Base-by-base conservation (phyloP, 2,329 filamentous ascomycete genomes). In the Scedosporium boydii region DNA sequence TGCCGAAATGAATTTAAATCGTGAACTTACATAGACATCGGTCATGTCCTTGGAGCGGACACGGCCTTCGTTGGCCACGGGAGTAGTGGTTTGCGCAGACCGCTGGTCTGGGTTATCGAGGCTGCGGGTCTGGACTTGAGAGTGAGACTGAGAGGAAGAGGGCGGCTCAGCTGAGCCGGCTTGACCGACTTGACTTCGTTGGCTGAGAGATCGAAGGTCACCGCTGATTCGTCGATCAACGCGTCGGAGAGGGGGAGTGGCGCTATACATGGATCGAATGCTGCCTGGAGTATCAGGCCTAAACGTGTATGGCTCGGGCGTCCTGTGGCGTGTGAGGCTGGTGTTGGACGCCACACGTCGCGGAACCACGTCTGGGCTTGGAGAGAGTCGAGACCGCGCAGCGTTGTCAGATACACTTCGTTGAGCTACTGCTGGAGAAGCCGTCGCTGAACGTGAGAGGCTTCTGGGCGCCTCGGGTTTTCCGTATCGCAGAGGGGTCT, bases 41-140 rank as follows among this genome's bases (percentile, higher is more conserved):
- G 90, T 83, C 91, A 96, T 96, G 78, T 87, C 89, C 80, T 86
- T 88, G 73, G 88, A 79, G 74, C 90, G 90, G 77, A 85, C 87
- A 78, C 91, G 92, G 79, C 90, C 89, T 82, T 92, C 91, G 79
- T 93, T 92, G 76, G 88, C 89, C 76, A 91, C 82, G 70, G 91
- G 90, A 73, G 88, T 88, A 68, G 72, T 73, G 66, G 65, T 73
- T 62, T 70, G 67, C 61, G 66, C 60, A 63, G 67, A 62, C 60
- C 60, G 63, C 61, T 60, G 63, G 63, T 63, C 65, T 60, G 63
- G 61, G 61, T 60, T 63, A 65, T 62, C 64, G 23, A 55, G 51
- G 51, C 51, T 55, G 23, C 51, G 51, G 18, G 58, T 44, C 53
- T 56, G 21, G 58, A 42, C 56, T 58, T 27, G 65, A 63, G 34